Percentiles rank a stretch among this genome's conserved stretches.
phyloP scores from a whole-genome alignment of 768 basidiomycete species.

The Amanita muscaria region DNA sequence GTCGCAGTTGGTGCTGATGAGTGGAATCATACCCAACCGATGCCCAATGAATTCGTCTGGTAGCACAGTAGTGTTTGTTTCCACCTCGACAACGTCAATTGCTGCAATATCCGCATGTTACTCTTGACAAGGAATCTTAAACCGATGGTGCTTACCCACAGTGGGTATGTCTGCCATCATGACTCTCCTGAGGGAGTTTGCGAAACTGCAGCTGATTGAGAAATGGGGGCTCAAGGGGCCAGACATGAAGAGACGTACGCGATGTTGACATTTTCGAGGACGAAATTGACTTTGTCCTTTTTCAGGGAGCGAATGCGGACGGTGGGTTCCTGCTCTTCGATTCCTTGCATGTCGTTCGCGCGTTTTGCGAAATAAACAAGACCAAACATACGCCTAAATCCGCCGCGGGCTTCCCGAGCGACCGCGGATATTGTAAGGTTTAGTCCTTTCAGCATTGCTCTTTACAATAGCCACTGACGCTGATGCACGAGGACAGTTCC shows the following conservation, averaged over 20 bases:
- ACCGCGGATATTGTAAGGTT: conserved; percentile 22
- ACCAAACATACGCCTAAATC: conserved; percentile 5
- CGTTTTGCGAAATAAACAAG: neutral
- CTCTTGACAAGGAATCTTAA: conserved; percentile 4
- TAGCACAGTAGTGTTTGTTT: conserved; percentile 83
- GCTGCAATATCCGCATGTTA: conserved; percentile 40
- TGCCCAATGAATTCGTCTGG: conserved; percentile 98
- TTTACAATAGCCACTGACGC: conserved; percentile 27
- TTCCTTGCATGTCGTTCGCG: conserved; percentile 25
- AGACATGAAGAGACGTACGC: conserved; percentile 47
- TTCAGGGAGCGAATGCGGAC: conserved; percentile 81
- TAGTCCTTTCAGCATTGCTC: conserved; percentile 26
- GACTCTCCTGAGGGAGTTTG: conserved; percentile 88
- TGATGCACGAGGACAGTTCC: conserved; percentile 28
- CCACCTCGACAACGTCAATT: conserved; percentile 94
- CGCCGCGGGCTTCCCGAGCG: conserved; percentile 17
- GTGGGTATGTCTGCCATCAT: conserved; percentile 97
- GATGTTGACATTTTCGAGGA: conserved; percentile 92
- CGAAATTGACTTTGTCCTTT: conserved; percentile 82
- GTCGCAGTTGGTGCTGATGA: conserved; percentile 81
- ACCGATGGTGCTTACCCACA: conserved; percentile 55
- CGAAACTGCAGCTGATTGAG: conserved; percentile 47
- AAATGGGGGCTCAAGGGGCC: too few species aligned
- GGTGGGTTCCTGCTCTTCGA: conserved; percentile 49
- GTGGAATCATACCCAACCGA: conserved; percentile 88